Conservation (phyloP, 2,329 filamentous ascomycete genomes). For the Claviceps humidiphila region DNA sequence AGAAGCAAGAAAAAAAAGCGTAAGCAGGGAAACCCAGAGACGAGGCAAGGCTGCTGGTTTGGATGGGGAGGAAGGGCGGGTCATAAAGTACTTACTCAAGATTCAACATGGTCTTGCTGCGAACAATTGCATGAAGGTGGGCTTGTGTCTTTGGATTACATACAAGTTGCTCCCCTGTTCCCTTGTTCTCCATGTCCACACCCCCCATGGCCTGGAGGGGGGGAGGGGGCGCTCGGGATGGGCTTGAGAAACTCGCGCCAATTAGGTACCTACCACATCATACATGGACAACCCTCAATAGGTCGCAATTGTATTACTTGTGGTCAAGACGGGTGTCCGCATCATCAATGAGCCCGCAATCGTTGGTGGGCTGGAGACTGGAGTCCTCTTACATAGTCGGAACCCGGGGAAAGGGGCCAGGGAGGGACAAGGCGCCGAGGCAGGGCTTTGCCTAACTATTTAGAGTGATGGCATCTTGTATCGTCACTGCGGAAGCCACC, state of each 20-base stretch:
- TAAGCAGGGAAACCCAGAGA: not conserved
- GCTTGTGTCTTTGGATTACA: not conserved
- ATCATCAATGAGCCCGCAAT: slow-evolving; percentile 2
- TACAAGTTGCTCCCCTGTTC: not conserved
- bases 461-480: not conserved
- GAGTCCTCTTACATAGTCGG: not conserved
- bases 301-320: not conserved
- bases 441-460: not conserved
- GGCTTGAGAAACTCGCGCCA: not conserved
- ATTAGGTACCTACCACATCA: not conserved
- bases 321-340: slow-evolving; percentile 3
- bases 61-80: slow-evolving; percentile 12
- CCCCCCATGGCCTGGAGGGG: not conserved
- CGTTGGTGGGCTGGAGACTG: not conserved
- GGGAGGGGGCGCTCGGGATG: not conserved
- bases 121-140: slow-evolving; percentile 1
- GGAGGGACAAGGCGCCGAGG: not conserved
- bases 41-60: not conserved
- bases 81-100: slow-evolving; percentile 15
- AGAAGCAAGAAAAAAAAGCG: not conserved
- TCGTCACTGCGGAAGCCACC: not conserved
- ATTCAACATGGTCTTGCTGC: not conserved
- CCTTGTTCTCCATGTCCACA: slow-evolving; percentile 3
- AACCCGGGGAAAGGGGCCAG: not conserved
- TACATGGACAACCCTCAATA: not conserved